Conservation (phyloP, 2,329 filamentous ascomycete species). For the Talaromyces sp. region DNA sequence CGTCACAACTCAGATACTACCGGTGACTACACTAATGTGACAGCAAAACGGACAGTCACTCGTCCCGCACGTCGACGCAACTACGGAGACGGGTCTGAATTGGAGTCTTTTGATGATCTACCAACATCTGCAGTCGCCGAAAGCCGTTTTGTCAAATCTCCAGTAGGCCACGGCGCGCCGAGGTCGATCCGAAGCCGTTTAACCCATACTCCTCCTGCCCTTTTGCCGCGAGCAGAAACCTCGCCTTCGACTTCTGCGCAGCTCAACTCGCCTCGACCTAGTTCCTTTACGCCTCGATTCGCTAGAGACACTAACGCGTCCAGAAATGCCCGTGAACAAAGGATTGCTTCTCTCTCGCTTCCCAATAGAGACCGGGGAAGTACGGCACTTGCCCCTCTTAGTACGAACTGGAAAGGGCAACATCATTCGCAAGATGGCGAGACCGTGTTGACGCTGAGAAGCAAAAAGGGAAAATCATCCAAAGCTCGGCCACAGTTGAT, state of each 20-base stretch:
- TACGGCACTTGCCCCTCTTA: constrained; percentile 47
- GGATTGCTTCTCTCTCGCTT: constrained; percentile 43
- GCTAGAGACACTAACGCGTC: constrained; percentile 63
- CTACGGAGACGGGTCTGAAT: constrained; percentile 88
- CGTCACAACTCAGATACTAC: constrained; percentile 41
- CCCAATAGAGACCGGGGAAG: constrained; percentile 33
- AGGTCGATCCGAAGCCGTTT: constrained; percentile 55
- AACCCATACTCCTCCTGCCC: constrained; percentile 32
- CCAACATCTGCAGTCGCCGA: constrained; percentile 81
- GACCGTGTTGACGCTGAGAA: constrained; percentile 45
- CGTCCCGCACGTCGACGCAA: constrained; percentile 65
- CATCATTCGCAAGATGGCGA: constrained; percentile 47
- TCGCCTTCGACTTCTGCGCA: constrained; percentile 48
- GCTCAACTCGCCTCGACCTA: constrained; percentile 48
- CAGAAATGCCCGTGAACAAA: constrained; percentile 59
- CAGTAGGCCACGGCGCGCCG: constrained; percentile 62
- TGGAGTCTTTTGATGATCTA: constrained; percentile 91
- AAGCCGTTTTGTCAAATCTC: constrained; percentile 75
- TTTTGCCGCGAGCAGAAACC: constrained; percentile 25
- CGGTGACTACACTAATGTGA: constrained; percentile 48
- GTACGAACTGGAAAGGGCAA: constrained; percentile 57
- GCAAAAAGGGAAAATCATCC: constrained; percentile 34
- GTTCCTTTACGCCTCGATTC: constrained; percentile 55
- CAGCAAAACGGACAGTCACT: constrained; percentile 65
- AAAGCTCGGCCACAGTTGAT: constrained; percentile 72